These are phyloP conservation scores for Chaetomium sp. DNA, from an alignment of 2,329 filamentous ascomycete genomes.

Conservation along the genomic window DNA sequence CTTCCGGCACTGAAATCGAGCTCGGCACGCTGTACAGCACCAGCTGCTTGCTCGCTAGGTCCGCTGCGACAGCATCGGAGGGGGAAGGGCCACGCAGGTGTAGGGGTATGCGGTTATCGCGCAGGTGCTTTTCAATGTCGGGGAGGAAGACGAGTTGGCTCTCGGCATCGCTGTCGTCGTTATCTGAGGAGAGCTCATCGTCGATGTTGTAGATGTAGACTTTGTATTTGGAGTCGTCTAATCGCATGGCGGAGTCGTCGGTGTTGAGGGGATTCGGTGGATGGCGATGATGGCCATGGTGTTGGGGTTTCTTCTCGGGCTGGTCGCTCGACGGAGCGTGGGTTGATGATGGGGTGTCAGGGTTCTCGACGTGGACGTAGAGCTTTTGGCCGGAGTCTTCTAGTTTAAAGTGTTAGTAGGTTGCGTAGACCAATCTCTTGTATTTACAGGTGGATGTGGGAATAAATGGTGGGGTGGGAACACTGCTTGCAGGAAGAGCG, in stretches of 20 bases:
- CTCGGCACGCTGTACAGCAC: slow-evolving; percentile 78
- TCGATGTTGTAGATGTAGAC: slow-evolving; percentile 90
- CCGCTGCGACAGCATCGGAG: slow-evolving; percentile 44
- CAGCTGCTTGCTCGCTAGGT: slow-evolving; percentile 60
- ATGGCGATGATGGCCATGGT: slow-evolving; percentile 1
- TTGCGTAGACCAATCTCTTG: not conserved
- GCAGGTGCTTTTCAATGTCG: slow-evolving; percentile 77
- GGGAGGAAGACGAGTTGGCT: slow-evolving; percentile 69
- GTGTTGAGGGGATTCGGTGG: slow-evolving; percentile 5
- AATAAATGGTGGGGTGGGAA: slow-evolving; percentile 1
- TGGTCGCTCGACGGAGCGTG: slow-evolving; percentile 15
- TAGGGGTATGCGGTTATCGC: slow-evolving; percentile 60
- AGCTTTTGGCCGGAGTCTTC: slow-evolving; percentile 58
- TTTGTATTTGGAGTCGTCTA: slow-evolving; percentile 81
- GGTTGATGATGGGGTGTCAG: slow-evolving; percentile 20
- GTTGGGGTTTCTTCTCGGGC: slow-evolving; percentile 20
- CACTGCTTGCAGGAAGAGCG: no score
- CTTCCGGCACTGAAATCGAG: slow-evolving; percentile 67
- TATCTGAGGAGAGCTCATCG: slow-evolving; percentile 67
- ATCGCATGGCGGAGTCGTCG: slow-evolving; percentile 61
- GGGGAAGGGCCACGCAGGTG: slow-evolving; percentile 57
- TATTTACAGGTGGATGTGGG: not conserved
- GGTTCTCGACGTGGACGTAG: slow-evolving; percentile 57
- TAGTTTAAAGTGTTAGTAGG: slow-evolving; percentile 29
- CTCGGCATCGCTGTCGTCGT: slow-evolving; percentile 32